Evolutionary conservation across 1,139 yeast genomes (phyloP).

Genomic region (Saccharomyces pastorianus): DNA sequence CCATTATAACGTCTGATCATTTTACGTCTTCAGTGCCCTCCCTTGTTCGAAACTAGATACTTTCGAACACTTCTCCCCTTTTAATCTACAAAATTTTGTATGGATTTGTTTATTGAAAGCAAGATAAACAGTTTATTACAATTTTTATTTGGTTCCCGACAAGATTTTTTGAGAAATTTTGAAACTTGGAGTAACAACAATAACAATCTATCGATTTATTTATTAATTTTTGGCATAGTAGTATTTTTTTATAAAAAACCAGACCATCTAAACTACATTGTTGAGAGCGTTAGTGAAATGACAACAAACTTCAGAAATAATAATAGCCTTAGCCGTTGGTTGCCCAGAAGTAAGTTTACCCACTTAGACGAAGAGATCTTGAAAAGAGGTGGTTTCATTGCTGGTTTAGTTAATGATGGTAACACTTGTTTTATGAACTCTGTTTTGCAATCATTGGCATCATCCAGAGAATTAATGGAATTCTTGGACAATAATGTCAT

Average conservation of each 20-base stretch:
- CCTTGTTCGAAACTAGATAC: background rate
- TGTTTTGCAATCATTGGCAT: slow-evolving; percentile 75
- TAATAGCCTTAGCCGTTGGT: slow-evolving; percentile 20
- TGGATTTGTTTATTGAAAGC: background rate
- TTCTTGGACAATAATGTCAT: slow-evolving; percentile 51
- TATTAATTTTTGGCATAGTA: background rate
- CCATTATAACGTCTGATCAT: background rate
- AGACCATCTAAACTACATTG: background rate
- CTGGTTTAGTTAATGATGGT: slow-evolving; percentile 83
- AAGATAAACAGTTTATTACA: background rate
- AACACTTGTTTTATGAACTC: slow-evolving; percentile 92
- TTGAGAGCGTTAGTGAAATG: slow-evolving; percentile 1
- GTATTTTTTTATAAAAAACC: background rate
- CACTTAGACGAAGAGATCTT: slow-evolving; percentile 20
- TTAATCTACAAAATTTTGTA: background rate
- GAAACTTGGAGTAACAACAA: background rate
- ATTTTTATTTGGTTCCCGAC: background rate
- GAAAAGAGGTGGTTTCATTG: slow-evolving; percentile 62
- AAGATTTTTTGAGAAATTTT: background rate
- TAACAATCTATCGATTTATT: background rate
- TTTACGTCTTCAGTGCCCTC: background rate
- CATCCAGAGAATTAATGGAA: slow-evolving; percentile 52
- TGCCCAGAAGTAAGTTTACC: slow-evolving; percentile 13
- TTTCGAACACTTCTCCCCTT: background rate
- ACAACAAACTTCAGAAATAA: slow-evolving; percentile 8